Evolutionary conservation across 2,329 filamentous ascomycete species (phyloP), one percentile per base, ranked within the genome.

Genomic region (Chaetomium strumarium): DNA sequence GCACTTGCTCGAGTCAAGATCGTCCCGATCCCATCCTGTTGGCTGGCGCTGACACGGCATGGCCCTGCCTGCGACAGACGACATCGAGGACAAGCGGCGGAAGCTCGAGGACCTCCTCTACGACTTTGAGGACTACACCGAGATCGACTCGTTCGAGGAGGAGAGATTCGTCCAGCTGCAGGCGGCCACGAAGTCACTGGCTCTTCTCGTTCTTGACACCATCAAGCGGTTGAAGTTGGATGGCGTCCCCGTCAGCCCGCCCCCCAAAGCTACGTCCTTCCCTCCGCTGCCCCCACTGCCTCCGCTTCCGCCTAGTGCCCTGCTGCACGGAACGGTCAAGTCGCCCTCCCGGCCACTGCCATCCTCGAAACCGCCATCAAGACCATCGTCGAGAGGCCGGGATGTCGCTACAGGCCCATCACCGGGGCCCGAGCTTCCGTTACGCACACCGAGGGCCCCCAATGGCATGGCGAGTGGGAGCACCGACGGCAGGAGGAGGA

Each of bases 51-150:
- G 33, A 46, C 17, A 7, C 10, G 6, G 12, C 24, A 24, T 24
- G 24, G 24, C 38, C 8, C 6, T 5, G 3, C 16, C 6, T 12
- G 29, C 14, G 16, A 10, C 16, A 80, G 78, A 76, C 51, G 75
- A 75, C 33, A 77, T 82, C 48, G 72, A 75, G 49, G 64, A 70
- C 41, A 74, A 72, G 53, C 70, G 77, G 42, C 67, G 69, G 16
- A 69, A 75, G 51, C 67, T 82, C 38, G 75, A 71, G 53, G 72
- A 76, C 43, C 60, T 79, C 20, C 64, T 81, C 7, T 82, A 77
- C 72, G 78, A 77, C 47, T 80, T 82, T 58, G 79, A 82, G 51
- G 78, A 81, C 49, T 79, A 70, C 57, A 64, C 75, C 55, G 74
- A 78, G 46, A 59, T 66, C 13, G 73, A 77, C 33, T 69, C 69